A percentile compares a stretch with the other conserved stretches of the same genome.
These are phyloP conservation scores for Domatiomyces globalis DNA, from an alignment of 2,329 filamentous ascomycete genomes.

Conservation along the genomic window DNA sequence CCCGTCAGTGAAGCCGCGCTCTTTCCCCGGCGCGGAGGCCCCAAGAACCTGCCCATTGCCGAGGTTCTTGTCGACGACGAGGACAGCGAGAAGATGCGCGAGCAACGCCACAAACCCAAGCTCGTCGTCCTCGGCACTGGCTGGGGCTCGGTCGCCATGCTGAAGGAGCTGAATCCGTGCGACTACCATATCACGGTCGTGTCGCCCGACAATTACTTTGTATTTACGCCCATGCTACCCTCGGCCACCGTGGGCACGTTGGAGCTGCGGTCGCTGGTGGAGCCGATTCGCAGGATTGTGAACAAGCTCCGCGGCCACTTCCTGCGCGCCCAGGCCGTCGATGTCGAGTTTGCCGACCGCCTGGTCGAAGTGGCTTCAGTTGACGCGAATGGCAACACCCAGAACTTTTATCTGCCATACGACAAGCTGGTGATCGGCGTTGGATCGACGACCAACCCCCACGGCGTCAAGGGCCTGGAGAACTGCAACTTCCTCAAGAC, in stretches of 20 bases:
- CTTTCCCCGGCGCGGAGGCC: conserved; percentile 66
- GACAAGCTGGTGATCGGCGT: conserved; percentile 92
- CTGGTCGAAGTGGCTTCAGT: conserved; percentile 71
- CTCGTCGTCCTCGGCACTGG: conserved; percentile 86
- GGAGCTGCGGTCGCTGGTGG: conserved; percentile 77
- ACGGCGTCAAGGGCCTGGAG: conserved; percentile 88
- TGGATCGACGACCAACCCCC: conserved; percentile 79
- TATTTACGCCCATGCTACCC: conserved; percentile 96
- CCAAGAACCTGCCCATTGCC: conserved; percentile 87
- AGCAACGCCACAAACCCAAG: conserved; percentile 74
- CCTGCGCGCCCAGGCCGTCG: conserved; percentile 69
- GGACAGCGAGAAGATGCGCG: conserved; percentile 55
- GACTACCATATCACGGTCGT: conserved; percentile 95
- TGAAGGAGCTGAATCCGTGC: conserved; percentile 79
- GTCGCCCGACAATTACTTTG: conserved; percentile 87
- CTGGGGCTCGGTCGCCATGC: conserved; percentile 82
- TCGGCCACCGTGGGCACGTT: conserved; percentile 93
- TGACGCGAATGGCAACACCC: conserved; percentile 56
- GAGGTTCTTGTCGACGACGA: conserved; percentile 82
- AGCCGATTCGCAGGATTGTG: conserved; percentile 79
- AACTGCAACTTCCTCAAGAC: conserved; percentile 92
- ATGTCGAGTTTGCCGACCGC: conserved; percentile 83
- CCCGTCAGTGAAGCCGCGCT: conserved; percentile 74
- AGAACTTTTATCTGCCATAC: conserved; percentile 85
- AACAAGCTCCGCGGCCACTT: conserved; percentile 71